These are phyloP conservation scores for Podila epigama DNA, from an alignment of 192 early-diverging fungal species.

Conservation along the genomic window DNA sequence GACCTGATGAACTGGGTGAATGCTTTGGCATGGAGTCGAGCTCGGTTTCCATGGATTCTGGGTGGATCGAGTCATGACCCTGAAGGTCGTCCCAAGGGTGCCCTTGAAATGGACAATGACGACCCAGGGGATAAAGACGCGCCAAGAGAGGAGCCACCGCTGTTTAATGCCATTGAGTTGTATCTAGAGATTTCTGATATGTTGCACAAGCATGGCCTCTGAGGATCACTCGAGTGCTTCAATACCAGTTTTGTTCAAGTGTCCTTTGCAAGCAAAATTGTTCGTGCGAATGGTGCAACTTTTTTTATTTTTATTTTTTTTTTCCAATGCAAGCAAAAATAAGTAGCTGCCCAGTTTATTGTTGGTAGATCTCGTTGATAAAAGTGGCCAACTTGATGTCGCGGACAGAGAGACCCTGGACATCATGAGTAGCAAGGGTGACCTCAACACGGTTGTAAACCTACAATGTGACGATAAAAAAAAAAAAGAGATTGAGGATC, in stretches of 20 bases:
- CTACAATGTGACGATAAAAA: conserved; percentile 47
- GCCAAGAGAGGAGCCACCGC: conserved; percentile 8
- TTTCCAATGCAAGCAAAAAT: background rate
- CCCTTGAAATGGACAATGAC: conserved; percentile 26
- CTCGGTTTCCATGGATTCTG: conserved; percentile 41
- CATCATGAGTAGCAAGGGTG: conserved; percentile 91
- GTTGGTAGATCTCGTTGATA: conserved; percentile 59
- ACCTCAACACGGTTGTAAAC: conserved; percentile 94
- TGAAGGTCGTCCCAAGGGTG: conserved; percentile 30
- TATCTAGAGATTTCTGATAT: conserved; percentile 47
- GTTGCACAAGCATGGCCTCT: conserved; percentile 28
- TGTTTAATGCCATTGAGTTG: conserved; percentile 47
- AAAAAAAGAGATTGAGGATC: background rate
- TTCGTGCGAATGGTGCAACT: no score
- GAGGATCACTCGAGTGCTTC: no score
- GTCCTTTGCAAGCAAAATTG: no score
- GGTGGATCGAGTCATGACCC: conserved; percentile 45
- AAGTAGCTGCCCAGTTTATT: conserved; percentile 8
- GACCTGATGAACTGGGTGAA: conserved; percentile 51
- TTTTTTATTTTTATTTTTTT: no score
- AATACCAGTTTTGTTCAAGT: no score
- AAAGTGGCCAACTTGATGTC: conserved; percentile 83
- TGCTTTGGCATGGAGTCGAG: conserved; percentile 38
- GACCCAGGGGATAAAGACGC: conserved; percentile 3
- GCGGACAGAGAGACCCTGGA: conserved; percentile 76